Evolutionary conservation across 805 yeast species (phyloP).

Genomic region (Wickerhamomyces xylosicus): DNA sequence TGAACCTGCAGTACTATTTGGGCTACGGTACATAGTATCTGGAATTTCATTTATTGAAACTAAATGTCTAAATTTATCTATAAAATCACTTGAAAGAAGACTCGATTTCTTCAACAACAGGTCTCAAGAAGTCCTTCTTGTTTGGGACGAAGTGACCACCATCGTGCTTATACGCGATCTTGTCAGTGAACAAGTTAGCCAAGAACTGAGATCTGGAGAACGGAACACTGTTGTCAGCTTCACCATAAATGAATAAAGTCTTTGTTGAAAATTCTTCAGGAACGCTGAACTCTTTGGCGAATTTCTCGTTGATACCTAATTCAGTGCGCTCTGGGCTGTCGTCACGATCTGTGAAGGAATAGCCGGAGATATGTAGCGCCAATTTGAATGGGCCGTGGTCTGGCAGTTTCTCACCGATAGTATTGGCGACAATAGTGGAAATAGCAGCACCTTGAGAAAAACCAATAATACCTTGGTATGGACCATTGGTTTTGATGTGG

Average conservation of each 20-base stretch:
- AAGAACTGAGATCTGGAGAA: slow-evolving; percentile 58
- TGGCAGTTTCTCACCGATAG: slow-evolving; percentile 29
- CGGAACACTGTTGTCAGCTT: slow-evolving; percentile 78
- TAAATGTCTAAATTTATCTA: neutral
- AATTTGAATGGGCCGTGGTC: slow-evolving; percentile 39
- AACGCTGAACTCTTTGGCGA: slow-evolving; percentile 21
- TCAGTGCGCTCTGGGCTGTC: slow-evolving; percentile 21
- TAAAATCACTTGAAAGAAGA: neutral
- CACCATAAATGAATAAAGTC: slow-evolving; percentile 76
- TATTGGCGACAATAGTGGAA: slow-evolving; percentile 57
- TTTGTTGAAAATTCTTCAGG: slow-evolving; percentile 24
- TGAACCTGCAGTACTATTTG: no score
- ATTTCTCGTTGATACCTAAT: slow-evolving; percentile 27
- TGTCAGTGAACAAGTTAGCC: slow-evolving; percentile 40
- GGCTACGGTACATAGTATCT: no score
- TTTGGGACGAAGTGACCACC: slow-evolving; percentile 98
- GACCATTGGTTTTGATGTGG: slow-evolving; percentile 56
- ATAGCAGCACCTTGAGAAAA: slow-evolving; percentile 94
- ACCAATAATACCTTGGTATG: slow-evolving; percentile 83
- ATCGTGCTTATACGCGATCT: slow-evolving; percentile 63
- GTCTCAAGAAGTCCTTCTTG: slow-evolving; percentile 46
- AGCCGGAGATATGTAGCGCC: slow-evolving; percentile 69
- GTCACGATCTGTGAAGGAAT: slow-evolving; percentile 33
- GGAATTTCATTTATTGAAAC: no score
- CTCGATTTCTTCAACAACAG: slow-evolving; percentile 28